Base-by-base conservation (phyloP, 257 asterid species). In the Pogostemon cablin region DNA sequence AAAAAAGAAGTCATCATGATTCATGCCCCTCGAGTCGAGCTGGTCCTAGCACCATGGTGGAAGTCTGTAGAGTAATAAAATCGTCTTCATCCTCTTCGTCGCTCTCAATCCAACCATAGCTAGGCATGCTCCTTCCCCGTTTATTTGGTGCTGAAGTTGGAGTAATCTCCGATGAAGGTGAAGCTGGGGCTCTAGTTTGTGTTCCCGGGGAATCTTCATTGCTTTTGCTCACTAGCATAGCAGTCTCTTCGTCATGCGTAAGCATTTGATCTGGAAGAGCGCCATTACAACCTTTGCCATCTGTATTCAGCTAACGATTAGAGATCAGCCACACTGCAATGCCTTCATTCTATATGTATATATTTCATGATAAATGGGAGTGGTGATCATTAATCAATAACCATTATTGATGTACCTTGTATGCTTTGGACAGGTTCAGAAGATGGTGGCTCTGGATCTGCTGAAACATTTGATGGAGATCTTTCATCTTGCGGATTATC, bases 51-150 rank as follows among this genome's bases (percentile, higher is more conserved):
- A 7, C 50, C 41, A 8, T 50, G 9, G 49, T 4, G 2, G 73
- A 68, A 5, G 84, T 80, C 47, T 4, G 38, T 7, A 88, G 50
- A 3, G 2, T 6, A 9, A 82, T 34, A 47, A 84, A 65, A 5
- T 69, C 85, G 35, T 57, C 67, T 0, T 67, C 80, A 3, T 75
- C 79, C 7, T 85, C 85, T 11, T 77, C 85, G n/a, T 78, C 84
- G 9, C 71, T 67, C 8, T 77, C 86, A 12, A 88, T 77, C 92
- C 90, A 88, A 48, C 92, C 96, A 69, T 82, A 81, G 76, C 87
- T 81, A 1, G 86, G 92, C 40, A 17, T 7, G 9, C 55, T 79
- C 60, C 63, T 78, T 34, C 17, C 55, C 35, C 49, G 44, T 7
- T 20, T 56, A 49, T 63, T 49, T 40, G 75, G 47, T 20, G 71